A percentile compares a stretch with the other conserved stretches of the same genome.
Evolutionary conservation across 2,329 filamentous ascomycete species (phyloP).

Genomic region (Graphilbum ipis-grandicollis): DNA sequence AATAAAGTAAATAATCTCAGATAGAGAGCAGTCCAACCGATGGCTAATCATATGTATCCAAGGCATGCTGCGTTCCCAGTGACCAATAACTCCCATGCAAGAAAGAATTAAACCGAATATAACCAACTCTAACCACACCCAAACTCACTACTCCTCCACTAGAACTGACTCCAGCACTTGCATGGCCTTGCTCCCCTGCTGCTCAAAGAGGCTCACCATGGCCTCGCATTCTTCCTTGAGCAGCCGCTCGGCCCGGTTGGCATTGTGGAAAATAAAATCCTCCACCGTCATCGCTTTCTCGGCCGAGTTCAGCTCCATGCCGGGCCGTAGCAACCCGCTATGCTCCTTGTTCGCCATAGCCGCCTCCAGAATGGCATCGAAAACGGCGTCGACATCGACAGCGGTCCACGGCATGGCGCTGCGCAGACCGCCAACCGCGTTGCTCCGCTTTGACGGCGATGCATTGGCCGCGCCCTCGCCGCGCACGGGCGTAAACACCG

Average conservation of each 20-base stretch:
- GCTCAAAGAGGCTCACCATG: slow-evolving; percentile 69
- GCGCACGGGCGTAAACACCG: slow-evolving; percentile 24
- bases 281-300: slow-evolving; percentile 89
- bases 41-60: too few species aligned
- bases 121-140: too few species aligned
- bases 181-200: slow-evolving; percentile 65
- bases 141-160: slow-evolving; percentile 18
- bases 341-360: slow-evolving; percentile 25
- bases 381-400: slow-evolving; percentile 58
- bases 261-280: slow-evolving; percentile 78
- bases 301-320: slow-evolving; percentile 46
- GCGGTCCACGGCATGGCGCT: slow-evolving; percentile 51
- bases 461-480: too few species aligned
- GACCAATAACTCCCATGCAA: too few species aligned
- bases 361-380: slow-evolving; percentile 17
- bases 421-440: slow-evolving; percentile 35
- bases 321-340: slow-evolving; percentile 35
- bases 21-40: too few species aligned
- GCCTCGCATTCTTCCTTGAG: slow-evolving; percentile 68
- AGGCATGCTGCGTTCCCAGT: too few species aligned
- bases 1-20: too few species aligned
- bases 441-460: slow-evolving; percentile 44
- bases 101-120: too few species aligned
- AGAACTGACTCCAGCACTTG: slow-evolving; percentile 57
- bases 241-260: slow-evolving; percentile 60